Base-by-base conservation (phyloP, 768 basidiomycete genomes). In the Calocybe cyanea region DNA sequence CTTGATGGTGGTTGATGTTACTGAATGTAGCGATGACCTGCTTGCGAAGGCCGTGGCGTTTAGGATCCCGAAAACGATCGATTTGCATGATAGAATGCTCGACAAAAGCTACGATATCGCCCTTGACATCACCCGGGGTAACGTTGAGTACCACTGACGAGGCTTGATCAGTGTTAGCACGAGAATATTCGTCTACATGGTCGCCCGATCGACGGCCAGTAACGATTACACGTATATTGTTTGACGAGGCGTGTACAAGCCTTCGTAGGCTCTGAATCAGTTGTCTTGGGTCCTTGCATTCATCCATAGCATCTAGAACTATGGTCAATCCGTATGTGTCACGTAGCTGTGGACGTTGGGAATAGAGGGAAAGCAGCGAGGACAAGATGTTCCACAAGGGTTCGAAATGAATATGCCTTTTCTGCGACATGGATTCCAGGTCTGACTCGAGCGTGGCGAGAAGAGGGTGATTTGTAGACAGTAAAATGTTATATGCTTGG, bases 221-320 rank as follows among this genome's bases (percentile, higher is more conserved):
- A 14, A 45, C 34, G 3, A 45, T n/a, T 2, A 45, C 18, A 14
- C n/a, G 23, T 9, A 45, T 17, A 24, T 15, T 23, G 19, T 35
- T 34, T 2, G 21, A 20, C 7, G 7, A 5, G 11, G 13, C 13
- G 11, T n/a, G 43, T 18, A 37, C 43, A 9, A 45, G 34, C 23
- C 18, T 45, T 14, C 25, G 33, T 7, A 45, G 34, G 24, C 37
- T 35, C 17, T 34, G 32, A n/a, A 37, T 24, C 2, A 45, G 23
- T 9, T 31, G 43, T 25, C 37, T 45, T 17, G 43, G 21, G 7
- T 35, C 43, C 15, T 45, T 45, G 34, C 43, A 45, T 19, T 45
- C 43, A n/a, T 45, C 43, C 34, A 45, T 36, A 3, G 43, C 43
- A 17, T 45, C 43, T 24, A 45, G 33, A 6, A 45, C 28, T 5